Conservation (phyloP, 768 basidiomycete genomes). For the Baorangia bicolor region DNA sequence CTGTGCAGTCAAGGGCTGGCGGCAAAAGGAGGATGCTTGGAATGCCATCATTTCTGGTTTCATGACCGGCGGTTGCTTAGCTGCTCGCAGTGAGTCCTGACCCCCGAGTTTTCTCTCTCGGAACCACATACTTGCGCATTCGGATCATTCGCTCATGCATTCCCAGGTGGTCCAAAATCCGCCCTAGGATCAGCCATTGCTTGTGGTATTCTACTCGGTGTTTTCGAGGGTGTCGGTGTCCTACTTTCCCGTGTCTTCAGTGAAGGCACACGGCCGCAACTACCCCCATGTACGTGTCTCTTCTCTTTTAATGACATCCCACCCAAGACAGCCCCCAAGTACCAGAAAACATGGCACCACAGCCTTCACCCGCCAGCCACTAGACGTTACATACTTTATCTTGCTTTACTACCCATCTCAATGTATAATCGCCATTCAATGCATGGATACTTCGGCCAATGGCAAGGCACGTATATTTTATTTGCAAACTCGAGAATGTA, state of each 20-base stretch:
- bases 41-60: conserved; percentile 98
- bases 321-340: conserved; percentile 35
- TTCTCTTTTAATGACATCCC: neutral
- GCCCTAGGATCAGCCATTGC: conserved; percentile 92
- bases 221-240: conserved; percentile 94
- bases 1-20: conserved; percentile 94
- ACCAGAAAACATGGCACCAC: conserved; percentile 57
- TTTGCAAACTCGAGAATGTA: neutral
- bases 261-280: conserved; percentile 75
- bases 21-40: conserved; percentile 99
- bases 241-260: conserved; percentile 86
- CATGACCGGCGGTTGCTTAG: conserved; percentile 96
- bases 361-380: conserved; percentile 44
- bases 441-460: conserved; percentile 28
- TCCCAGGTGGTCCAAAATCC: conserved; percentile 84
- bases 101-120: neutral
- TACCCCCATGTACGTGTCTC: conserved; percentile 66
- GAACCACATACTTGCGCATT: neutral
- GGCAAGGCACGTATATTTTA: conserved; percentile 24
- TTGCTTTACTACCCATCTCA: conserved; percentile 34
- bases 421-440: conserved; percentile 39
- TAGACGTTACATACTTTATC: conserved; percentile 45
- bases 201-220: conserved; percentile 93
- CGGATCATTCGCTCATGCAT: conserved; percentile 6
- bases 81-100: conserved; percentile 77